Percentiles rank a stretch among this genome's conserved stretches.
phyloP scores from a whole-genome alignment of 1,284 basidiomycete genomes.

The Wallemia mellicola region DNA sequence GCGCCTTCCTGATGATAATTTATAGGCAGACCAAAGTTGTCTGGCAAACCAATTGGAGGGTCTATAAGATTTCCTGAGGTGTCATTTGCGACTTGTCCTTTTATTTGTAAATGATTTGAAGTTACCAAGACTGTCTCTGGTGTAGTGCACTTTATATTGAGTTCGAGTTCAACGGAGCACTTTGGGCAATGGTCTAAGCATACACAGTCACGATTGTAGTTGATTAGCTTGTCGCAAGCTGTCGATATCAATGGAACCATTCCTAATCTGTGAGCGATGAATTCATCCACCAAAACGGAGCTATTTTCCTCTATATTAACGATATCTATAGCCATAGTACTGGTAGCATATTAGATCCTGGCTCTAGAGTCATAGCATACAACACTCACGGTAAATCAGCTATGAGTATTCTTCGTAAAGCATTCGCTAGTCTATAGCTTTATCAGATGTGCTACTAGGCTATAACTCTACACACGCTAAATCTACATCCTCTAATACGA shows the following conservation, averaged over 20 bases:
- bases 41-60: background rate
- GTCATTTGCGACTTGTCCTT: background rate
- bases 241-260: slow-evolving; percentile 70
- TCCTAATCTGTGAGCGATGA: slow-evolving; percentile 81
- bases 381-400: slow-evolving; percentile 68
- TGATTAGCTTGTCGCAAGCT: slow-evolving; percentile 53
- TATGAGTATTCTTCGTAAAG: slow-evolving; percentile 61
- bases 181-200: slow-evolving; percentile 8
- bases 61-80: background rate
- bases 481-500: slow-evolving; percentile 74
- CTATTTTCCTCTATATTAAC: slow-evolving; percentile 82
- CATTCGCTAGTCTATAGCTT: slow-evolving; percentile 44
- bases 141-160: slow-evolving; percentile 35
- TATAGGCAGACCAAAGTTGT: background rate
- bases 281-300: slow-evolving; percentile 83
- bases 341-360: background rate
- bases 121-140: background rate
- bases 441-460: slow-evolving; percentile 3
- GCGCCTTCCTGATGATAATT: slow-evolving; percentile 5
- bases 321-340: slow-evolving; percentile 57
- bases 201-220: slow-evolving; percentile 36
- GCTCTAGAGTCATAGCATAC: too few relatives aligned
- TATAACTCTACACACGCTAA: slow-evolving; percentile 29
- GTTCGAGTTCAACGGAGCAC: slow-evolving; percentile 42
- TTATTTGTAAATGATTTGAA: background rate